Evolutionary conservation across 768 basidiomycete genomes (phyloP).

Genomic region (Mycena floridula): DNA sequence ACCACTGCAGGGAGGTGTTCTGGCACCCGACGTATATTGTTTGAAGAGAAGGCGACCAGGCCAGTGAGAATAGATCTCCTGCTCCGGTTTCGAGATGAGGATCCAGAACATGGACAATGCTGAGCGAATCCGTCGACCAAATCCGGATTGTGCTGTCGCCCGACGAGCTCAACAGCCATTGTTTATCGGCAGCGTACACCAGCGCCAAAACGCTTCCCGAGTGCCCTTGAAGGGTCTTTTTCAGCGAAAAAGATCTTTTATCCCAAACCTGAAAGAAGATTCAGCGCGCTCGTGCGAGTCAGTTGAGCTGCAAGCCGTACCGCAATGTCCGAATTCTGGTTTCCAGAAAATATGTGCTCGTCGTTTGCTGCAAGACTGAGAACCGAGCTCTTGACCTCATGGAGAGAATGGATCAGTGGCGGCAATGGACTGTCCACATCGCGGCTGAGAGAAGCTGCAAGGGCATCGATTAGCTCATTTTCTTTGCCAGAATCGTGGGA

Average conservation of each 20-base stretch:
- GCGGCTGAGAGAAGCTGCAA: conserved; percentile 60
- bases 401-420: conserved; percentile 60
- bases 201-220: conserved; percentile 80
- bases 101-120: conserved; percentile 63
- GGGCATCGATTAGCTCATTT: no score
- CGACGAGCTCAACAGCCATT: conserved; percentile 78
- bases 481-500: no score
- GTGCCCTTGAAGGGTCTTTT: conserved; percentile 70
- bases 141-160: conserved; percentile 90
- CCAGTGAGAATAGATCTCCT: conserved; percentile 83
- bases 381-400: conserved; percentile 63
- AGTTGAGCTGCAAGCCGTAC: conserved; percentile 31
- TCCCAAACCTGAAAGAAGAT: conserved; percentile 70
- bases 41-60: conserved; percentile 63
- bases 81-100: conserved; percentile 77
- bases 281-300: conserved; percentile 1
- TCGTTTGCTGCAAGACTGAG: conserved; percentile 71
- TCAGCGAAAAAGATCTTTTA: conserved; percentile 60
- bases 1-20: conserved; percentile 91
- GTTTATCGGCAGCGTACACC: conserved; percentile 65
- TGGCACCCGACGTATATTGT: conserved; percentile 87
- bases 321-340: conserved; percentile 70
- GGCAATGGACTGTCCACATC: conserved; percentile 38
- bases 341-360: conserved; percentile 75
- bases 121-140: conserved; percentile 71